Percentiles rank a stretch among this genome's conserved stretches.
phyloP scores from a whole-genome alignment of 768 basidiomycete genomes.

The Boletus rex-veris region DNA sequence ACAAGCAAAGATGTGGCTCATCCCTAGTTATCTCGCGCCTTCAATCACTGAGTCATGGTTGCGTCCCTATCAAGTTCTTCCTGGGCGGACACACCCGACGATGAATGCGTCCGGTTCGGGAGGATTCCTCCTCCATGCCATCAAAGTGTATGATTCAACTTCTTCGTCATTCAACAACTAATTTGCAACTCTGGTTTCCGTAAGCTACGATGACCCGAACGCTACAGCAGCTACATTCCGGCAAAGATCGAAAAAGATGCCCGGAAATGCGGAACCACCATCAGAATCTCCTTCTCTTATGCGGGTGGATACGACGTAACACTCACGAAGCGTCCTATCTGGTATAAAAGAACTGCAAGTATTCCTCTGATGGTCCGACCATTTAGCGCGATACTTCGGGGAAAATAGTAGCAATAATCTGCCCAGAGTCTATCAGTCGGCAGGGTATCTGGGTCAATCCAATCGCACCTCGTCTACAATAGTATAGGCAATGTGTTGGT shows the following conservation, averaged over 20 bases:
- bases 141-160: constrained; percentile 63
- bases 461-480: constrained; percentile 80
- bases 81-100: constrained; percentile 91
- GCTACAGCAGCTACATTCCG: constrained; percentile 52
- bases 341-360: background rate
- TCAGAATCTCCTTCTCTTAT: constrained; percentile 13
- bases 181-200: background rate
- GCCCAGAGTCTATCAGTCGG: constrained; percentile 5
- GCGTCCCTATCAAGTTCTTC: constrained; percentile 91
- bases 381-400: constrained; percentile 39
- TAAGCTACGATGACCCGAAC: constrained; percentile 62
- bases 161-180: background rate
- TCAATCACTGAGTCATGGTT: constrained; percentile 84
- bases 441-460: background rate
- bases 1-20: constrained; percentile 63
- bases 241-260: constrained; percentile 35
- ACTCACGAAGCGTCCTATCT: background rate
- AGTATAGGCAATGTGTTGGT: constrained; percentile 88
- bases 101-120: constrained; percentile 91
- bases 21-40: constrained; percentile 70
- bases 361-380: background rate
- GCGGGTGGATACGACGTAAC: constrained; percentile 13
- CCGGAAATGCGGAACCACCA: background rate
- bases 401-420: constrained; percentile 62
- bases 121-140: constrained; percentile 80